Base-by-base conservation (phyloP, 768 basidiomycete species). In the Favolaschia claudopus region DNA sequence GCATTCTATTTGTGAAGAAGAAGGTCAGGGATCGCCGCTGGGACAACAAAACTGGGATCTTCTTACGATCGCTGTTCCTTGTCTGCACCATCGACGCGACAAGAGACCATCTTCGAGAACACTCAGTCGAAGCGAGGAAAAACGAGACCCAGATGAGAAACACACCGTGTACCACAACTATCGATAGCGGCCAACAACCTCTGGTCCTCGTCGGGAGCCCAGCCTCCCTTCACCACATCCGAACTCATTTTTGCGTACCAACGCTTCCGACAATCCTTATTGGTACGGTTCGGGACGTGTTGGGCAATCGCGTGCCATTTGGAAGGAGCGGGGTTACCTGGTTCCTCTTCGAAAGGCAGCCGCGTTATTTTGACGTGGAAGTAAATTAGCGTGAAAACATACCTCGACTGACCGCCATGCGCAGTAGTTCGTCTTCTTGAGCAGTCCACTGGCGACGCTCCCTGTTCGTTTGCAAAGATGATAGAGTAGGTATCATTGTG, bases 211-310 rank as follows among this genome's bases (percentile, higher is more conserved):
- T 86, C 84, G 5, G 83, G 81, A 3, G 84, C 78, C 85, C 85
- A 86, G 10, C 84, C 84, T 40, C 85, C 85, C 66, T 85, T 85
- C 27, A 84, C 82, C 24, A 85, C 84, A 68, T 84, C 82, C 14
- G 83, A 82, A 55, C 83, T 84, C 84, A 86, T 85, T 73, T 84
- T 85, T 1, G 84, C 83, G 60, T 85, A 85, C 84, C 84, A 86
- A 13, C 85, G 77, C 67, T 86, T 86, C 62, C 85, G 78, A 68
- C 85, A 86, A 68, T 86, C 85, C 65, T 86, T 86, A 76, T 86
- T 86, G 20, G 83, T 85, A 52, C 85, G 76, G 65, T 85, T 82
- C 10, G 84, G 85, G 5, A 86, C 83, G 67, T 85, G 83, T 63
- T 84, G 82, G n/a, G 84, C 82, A 51, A 86, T 85, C 31, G 82